Percentiles rank a stretch among this genome's conserved stretches.
Evolutionary conservation across 352 stramenopile genomes (phyloP).

Genomic region (Phytopythium boreale): DNA sequence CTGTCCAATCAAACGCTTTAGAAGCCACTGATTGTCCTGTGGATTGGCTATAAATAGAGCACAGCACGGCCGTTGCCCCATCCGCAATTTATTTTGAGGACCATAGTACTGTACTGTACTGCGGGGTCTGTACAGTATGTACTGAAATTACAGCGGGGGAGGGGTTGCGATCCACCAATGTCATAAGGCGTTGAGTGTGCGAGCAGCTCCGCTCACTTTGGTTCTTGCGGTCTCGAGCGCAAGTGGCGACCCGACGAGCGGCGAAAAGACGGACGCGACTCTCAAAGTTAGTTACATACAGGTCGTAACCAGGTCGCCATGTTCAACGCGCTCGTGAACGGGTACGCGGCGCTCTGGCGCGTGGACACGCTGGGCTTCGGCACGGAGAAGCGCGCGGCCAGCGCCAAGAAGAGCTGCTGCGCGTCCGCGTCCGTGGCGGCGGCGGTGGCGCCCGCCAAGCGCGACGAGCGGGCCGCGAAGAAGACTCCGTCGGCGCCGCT

Average conservation of each 20-base stretch:
- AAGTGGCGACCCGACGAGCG: not conserved
- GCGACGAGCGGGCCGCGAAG: not conserved
- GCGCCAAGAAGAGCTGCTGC: not conserved
- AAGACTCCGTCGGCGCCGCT: slow-evolving; percentile 9
- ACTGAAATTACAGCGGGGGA: not conserved
- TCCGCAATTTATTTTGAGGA: not conserved
- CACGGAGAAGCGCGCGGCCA: slow-evolving; percentile 16
- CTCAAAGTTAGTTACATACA: not conserved
- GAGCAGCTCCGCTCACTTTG: not conserved
- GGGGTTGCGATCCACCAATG: not conserved
- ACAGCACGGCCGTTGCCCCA: not conserved
- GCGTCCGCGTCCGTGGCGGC: slow-evolving; percentile 6
- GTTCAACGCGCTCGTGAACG: slow-evolving; percentile 22
- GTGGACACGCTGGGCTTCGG: slow-evolving; percentile 28
- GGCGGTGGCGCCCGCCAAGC: not conserved
- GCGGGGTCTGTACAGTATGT: not conserved
- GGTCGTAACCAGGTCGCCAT: slow-evolving; percentile 4
- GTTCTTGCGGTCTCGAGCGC: not conserved
- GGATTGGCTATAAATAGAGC: slow-evolving; percentile 1
- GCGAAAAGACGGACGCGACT: not conserved
- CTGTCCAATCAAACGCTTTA: not conserved
- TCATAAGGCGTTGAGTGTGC: not conserved
- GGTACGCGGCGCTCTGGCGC: slow-evolving; percentile 45
- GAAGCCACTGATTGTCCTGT: not conserved
- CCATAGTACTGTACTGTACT: not conserved